Evolutionary conservation across 2,329 filamentous ascomycete species (phyloP), one percentile per base, ranked within the genome.

Genomic region (Zasmidium cellare): DNA sequence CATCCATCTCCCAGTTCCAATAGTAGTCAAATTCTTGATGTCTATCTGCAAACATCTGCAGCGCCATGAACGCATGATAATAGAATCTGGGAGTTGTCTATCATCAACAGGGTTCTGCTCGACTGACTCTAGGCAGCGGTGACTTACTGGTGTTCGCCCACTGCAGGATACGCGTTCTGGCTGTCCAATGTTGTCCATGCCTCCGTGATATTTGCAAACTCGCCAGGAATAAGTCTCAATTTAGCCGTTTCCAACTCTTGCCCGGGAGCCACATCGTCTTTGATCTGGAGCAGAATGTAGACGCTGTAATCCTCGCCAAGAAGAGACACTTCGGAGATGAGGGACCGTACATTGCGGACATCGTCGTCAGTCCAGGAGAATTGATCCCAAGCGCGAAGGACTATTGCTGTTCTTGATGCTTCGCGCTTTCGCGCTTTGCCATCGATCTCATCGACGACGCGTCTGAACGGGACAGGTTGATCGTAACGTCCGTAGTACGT

Each of bases 1-100:
- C 86, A 69, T 94, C 90, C 75, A 91, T 89, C 71, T 94, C 91
- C 90, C 89, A 92, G 72, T 93, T 92, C 89, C 90, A 80, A 65
- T 91, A 81, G 67, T 84, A 91, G 65, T 92, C 88, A 63, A 90
- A 94, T 67, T 93, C 86, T 0, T 89, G 89, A 67, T 91, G 87
- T 51, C 88, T 87, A 67, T 88, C 82, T 57, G 84, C 84, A 69
- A 92, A 92, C 74, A 87, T 87, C 69, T 92, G 89, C 2, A 92
- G 80, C 5, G 88, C 87, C 65, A 90, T 80, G 79, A 87, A 90
- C 67, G 90, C 87, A 25, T 77, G 74, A 20, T 46, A 46, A n/a
- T 46, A 46, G 7, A 46, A n/a, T n/a, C n/a, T n/a, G n/a, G n/a
- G n/a, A n/a, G n/a, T n/a, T n/a, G n/a, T n/a, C n/a, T n/a, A n/a